Conservation (phyloP, 2,329 filamentous ascomycete genomes). For the Scleromitrula shiraiana region DNA sequence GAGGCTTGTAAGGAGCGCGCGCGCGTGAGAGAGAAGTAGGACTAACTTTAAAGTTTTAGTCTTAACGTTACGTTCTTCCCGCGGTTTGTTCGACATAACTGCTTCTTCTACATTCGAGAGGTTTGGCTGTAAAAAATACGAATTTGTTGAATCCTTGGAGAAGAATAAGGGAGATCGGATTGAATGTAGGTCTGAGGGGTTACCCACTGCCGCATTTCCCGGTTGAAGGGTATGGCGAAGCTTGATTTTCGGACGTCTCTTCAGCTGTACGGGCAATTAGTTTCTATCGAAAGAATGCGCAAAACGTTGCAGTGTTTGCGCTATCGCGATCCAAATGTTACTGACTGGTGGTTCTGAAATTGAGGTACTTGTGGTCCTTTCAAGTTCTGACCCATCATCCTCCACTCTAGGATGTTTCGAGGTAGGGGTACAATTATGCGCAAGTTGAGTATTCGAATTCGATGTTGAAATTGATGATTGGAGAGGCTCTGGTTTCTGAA, state of each 20-base stretch:
- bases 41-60: constrained; percentile 51
- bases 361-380: constrained; percentile 5
- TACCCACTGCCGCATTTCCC: constrained; percentile 26
- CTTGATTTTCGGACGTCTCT: constrained; percentile 24
- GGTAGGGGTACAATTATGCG: constrained; percentile 4
- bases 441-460: not conserved
- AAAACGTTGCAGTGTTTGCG: not conserved
- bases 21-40: no score
- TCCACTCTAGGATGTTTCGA: constrained; percentile 21
- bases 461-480: not conserved
- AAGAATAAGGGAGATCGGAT: constrained; percentile 46
- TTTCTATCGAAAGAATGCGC: not conserved
- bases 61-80: constrained; percentile 34
- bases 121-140: constrained; percentile 35
- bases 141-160: constrained; percentile 35
- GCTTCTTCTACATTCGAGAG: constrained; percentile 14
- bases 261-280: constrained; percentile 12
- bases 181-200: constrained; percentile 4
- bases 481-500: not conserved
- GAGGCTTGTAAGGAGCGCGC: no score
- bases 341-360: constrained; percentile 20
- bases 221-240: constrained; percentile 31
- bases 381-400: constrained; percentile 12
- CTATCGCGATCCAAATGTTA: not conserved
- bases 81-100: constrained; percentile 6